phyloP scores from a whole-genome alignment of 2,329 filamentous ascomycete genomes.

The Pseudocercospora vitis region DNA sequence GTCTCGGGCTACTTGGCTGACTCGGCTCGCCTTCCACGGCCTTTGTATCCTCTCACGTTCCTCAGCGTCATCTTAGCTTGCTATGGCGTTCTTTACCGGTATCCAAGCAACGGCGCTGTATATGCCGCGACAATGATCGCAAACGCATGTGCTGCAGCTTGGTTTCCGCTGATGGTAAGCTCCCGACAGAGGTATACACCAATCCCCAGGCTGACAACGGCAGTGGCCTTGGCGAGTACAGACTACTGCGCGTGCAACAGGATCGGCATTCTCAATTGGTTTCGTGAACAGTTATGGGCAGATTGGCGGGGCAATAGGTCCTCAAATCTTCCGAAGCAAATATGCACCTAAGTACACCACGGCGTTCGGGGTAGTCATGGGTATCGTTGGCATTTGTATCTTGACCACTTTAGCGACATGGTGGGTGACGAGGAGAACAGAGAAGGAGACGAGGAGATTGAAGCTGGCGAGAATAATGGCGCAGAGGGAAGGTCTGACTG shows the following conservation, averaged over 20 bases:
- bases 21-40: slow-evolving; percentile 4
- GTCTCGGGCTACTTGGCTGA: slow-evolving; percentile 17
- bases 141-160: slow-evolving; percentile 1
- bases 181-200: too few relatives aligned
- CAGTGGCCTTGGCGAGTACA: slow-evolving; percentile 11
- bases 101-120: slow-evolving; percentile 7
- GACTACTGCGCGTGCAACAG: slow-evolving; percentile 1
- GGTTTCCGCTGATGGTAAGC: slow-evolving; percentile 10
- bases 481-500: background rate
- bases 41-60: slow-evolving; percentile 8
- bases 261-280: slow-evolving; percentile 5
- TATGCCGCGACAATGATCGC: slow-evolving; percentile 10
- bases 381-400: slow-evolving; percentile 3
- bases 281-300: slow-evolving; percentile 9
- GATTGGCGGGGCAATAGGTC: slow-evolving; percentile 8
- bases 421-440: slow-evolving; percentile 5
- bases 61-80: slow-evolving; percentile 9
- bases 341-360: slow-evolving; percentile 7
- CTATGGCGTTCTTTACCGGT: slow-evolving; percentile 7
- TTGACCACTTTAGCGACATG: slow-evolving; percentile 5
- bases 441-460: slow-evolving; percentile 9
- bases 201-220: background rate
- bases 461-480: slow-evolving; percentile 5
- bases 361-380: slow-evolving; percentile 5
- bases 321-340: slow-evolving; percentile 4